Conservation (phyloP, 176 grass and related monocot genomes). For the Carex pumila region DNA sequence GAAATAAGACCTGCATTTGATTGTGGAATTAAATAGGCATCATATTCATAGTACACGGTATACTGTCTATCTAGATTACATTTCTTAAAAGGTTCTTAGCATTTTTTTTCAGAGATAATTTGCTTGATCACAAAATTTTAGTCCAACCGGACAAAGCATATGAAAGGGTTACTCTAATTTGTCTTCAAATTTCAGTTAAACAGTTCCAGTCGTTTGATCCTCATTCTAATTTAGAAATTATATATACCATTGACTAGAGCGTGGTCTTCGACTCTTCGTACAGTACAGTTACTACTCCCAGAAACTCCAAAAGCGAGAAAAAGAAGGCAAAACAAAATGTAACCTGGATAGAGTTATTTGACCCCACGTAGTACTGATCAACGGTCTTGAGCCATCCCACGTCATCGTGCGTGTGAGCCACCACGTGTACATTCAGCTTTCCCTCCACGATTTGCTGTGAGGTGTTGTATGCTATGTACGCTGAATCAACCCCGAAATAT, state of each 20-base stretch:
- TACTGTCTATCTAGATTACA: background rate
- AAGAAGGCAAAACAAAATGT: background rate
- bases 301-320: background rate
- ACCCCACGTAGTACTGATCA: conserved; percentile 80
- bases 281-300: background rate
- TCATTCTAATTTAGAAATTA: no score
- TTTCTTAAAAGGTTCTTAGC: background rate
- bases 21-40: background rate
- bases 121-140: background rate
- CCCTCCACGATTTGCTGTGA: conserved; percentile 44
- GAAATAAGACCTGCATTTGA: background rate
- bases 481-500: conserved; percentile 15
- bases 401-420: conserved; percentile 73
- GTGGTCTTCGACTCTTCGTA: no score
- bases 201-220: no score
- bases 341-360: conserved; percentile 83
- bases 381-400: conserved; percentile 82
- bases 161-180: background rate
- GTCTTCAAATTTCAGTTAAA: background rate
- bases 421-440: conserved; percentile 75
- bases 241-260: no score
- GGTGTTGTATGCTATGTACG: conserved; percentile 90
- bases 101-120: background rate
- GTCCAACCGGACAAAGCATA: background rate
- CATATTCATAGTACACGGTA: background rate